Percentiles rank a stretch among this genome's conserved stretches.
Conservation (phyloP, 2,329 filamentous ascomycete species). For the Calonectria leucothoes region DNA sequence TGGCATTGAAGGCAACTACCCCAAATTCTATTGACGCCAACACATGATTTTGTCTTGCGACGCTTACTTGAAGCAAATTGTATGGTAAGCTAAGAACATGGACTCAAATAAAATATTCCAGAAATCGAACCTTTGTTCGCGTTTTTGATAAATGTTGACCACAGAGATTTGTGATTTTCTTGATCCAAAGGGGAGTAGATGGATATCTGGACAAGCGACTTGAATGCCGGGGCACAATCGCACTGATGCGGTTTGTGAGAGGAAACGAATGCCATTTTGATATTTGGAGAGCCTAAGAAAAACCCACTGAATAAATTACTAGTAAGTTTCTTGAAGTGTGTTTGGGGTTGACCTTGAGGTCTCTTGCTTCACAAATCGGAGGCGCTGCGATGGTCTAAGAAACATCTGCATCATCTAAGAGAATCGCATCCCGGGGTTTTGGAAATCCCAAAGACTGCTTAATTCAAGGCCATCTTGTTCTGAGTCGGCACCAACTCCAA, state of each 20-base stretch:
- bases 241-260: not conserved
- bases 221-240: not conserved
- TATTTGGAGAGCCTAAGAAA: not conserved
- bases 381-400: not conserved
- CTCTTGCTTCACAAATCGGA: not conserved
- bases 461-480: not conserved
- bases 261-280: not conserved
- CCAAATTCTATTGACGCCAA: not conserved
- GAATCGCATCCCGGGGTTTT: not conserved
- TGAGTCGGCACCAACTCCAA: not conserved
- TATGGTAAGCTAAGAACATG: no score
- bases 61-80: no score
- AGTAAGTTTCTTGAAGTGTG: no score
- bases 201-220: not conserved
- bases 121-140: not conserved
- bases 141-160: not conserved
- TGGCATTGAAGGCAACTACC: not conserved
- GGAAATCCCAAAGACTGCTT: not conserved
- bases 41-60: no score
- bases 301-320: not conserved
- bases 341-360: no score
- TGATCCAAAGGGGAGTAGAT: not conserved
- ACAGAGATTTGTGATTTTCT: not conserved
- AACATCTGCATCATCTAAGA: not conserved
- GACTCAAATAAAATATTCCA: no score